Percentiles rank a stretch among this genome's conserved stretches.
Evolutionary conservation across 106 monocot genomes (phyloP).

Genomic region (Dioscorea alata): DNA sequence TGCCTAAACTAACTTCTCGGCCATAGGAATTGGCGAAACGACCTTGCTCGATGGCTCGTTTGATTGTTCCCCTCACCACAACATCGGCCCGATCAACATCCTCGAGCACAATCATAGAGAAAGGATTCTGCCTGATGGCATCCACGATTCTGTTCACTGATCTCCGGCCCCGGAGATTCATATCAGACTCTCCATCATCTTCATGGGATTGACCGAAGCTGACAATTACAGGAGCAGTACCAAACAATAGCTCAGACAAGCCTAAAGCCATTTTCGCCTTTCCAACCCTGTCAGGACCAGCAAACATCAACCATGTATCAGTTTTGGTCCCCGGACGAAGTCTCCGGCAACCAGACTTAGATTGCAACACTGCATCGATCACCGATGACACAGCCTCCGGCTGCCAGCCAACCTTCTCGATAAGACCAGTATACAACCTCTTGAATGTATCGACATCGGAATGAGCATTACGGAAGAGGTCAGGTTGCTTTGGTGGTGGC

Average conservation of each 20-base stretch:
- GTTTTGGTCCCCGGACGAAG: conserved; percentile 23
- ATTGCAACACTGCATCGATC: conserved; percentile 46
- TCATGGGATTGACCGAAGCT: conserved; percentile 14
- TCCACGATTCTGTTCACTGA: conserved; percentile 44
- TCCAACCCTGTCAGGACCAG: conserved; percentile 66
- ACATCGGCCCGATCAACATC: conserved; percentile 49
- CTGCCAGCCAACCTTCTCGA: conserved; percentile 81
- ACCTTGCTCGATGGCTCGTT: conserved; percentile 65
- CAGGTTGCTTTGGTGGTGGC: no score
- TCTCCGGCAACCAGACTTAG: conserved; percentile 48
- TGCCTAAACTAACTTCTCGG: conserved; percentile 65
- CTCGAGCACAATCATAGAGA: conserved; percentile 61
- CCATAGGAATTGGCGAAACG: conserved; percentile 68
- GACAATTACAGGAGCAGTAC: conserved; percentile 32
- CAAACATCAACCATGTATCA: conserved; percentile 76
- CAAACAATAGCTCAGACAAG: conserved; percentile 59
- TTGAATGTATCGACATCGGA: conserved; percentile 64
- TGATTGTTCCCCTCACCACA: conserved; percentile 38
- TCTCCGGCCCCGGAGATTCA: conserved; percentile 34
- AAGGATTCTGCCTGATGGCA: conserved; percentile 55
- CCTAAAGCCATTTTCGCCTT: conserved; percentile 80
- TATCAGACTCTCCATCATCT: conserved; percentile 19
- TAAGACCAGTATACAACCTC: conserved; percentile 56
- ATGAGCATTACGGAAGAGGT: no score
- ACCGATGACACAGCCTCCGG: conserved; percentile 68